phyloP scores from a whole-genome alignment of 345 rosid genomes.

The Bruguiera parviflora region DNA sequence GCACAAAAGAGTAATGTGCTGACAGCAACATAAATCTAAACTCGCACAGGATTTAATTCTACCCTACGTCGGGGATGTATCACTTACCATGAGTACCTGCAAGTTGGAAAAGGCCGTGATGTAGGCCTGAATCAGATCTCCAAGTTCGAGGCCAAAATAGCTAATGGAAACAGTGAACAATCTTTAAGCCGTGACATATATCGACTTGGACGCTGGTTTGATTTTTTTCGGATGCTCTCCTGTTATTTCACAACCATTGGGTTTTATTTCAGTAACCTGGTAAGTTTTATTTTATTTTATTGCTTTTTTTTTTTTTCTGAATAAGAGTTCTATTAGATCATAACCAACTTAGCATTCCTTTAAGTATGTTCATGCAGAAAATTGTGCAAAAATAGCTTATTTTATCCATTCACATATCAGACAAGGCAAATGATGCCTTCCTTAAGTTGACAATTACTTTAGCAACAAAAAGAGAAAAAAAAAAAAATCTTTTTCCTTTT shows the following conservation, averaged over 20 bases:
- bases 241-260: slow-evolving; percentile 96
- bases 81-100: slow-evolving; percentile 84
- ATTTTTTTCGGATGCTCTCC: slow-evolving; percentile 94
- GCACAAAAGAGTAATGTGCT: slow-evolving; percentile 11
- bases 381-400: too few species aligned
- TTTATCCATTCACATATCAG: too few species aligned
- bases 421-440: too few species aligned
- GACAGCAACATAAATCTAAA: slow-evolving; percentile 17
- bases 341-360: too few species aligned
- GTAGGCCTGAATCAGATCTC: slow-evolving; percentile 97
- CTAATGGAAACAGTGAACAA: slow-evolving; percentile 96
- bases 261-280: slow-evolving; percentile 90
- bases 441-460: too few species aligned
- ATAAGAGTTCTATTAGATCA: too few species aligned
- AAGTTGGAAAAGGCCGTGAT: slow-evolving; percentile 98
- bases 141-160: slow-evolving; percentile 94
- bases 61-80: slow-evolving; percentile 75
- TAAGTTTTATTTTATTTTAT: slow-evolving; percentile 20
- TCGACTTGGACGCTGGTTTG: slow-evolving; percentile 81
- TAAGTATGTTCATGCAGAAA: too few species aligned
- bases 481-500: too few species aligned
- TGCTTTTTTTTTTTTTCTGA: too few species aligned
- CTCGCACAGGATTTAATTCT: slow-evolving; percentile 67
- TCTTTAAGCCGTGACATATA: slow-evolving; percentile 86
- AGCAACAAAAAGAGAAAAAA: too few species aligned